Base-by-base conservation (phyloP, 306 rosid genomes). In the Macrotyloma uniflorum region DNA sequence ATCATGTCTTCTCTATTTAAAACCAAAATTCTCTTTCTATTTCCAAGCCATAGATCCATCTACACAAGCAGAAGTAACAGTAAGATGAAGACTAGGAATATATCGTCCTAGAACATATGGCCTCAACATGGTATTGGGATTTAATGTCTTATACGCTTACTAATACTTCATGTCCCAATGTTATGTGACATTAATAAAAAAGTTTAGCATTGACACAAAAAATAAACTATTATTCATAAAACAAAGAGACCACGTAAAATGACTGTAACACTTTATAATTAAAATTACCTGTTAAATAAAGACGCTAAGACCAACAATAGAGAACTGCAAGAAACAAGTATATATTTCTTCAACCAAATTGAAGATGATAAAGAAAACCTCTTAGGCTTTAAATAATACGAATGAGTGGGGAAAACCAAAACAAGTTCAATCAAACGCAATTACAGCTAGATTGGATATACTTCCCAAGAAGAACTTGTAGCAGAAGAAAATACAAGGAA, bases 1-100 rank as follows among this genome's bases (percentile, higher is more conserved):
- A 94, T 92, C 97, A 94, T 94, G 87, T 94, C 98, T 86, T 92
- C 98, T 82, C 98, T 92, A 77, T 94, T 94, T 81, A 94, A 82
- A 76, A 94, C 98, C 92, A 94, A 70, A 77, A 94, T 82, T 83
- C 97, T 90, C 87, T 80, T 90, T 89, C 88, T 92, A 86, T 86
- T 92, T 35, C 98, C 97, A 47, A 92, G 88, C 97, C 97, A 94
- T 50, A 62, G 72, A 87, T 90, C 97, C 98, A 94, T 88, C 98
- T 92, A 84, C 64, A 38, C 84, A 86, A 38, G 49, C 50, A 82
- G 68, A 75, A 80, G 50, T 15, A 47, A 58, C 18, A 67, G 20
- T 26, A 63, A 70, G 61, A 73, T 76, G 58, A 75, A 80, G 78
- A 65, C 30, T 72, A 12, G 23, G 42, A 36, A 53, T 57, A 19